Evolutionary conservation across 2,329 filamentous ascomycete species (phyloP).

Genomic region (Tolypocladium tropicale): DNA sequence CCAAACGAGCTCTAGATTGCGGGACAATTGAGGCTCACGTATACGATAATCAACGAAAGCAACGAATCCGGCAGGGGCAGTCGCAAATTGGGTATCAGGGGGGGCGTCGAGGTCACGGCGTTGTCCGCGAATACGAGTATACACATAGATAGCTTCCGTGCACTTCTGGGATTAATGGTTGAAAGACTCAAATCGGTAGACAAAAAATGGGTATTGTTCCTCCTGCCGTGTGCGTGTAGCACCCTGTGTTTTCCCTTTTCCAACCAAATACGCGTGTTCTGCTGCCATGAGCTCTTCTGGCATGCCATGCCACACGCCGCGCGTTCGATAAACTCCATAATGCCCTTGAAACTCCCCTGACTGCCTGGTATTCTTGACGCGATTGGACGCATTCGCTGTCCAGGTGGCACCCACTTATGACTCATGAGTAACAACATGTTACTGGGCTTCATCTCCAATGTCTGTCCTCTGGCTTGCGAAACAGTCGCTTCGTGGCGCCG

Average conservation of each 20-base stretch:
- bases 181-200: background rate
- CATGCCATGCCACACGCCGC: background rate
- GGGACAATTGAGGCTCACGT: background rate
- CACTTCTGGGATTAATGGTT: background rate
- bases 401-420: background rate
- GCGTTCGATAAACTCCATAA: background rate
- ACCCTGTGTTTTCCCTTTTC: background rate
- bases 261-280: background rate
- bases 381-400: background rate
- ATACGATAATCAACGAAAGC: background rate
- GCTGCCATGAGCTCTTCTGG: background rate
- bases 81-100: background rate
- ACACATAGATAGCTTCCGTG: background rate
- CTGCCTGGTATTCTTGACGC: background rate
- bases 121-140: background rate
- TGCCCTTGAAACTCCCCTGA: background rate
- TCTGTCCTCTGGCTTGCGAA: conserved; percentile 33
- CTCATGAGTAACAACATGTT: background rate
- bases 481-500: conserved; percentile 63
- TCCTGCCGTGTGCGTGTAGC: background rate
- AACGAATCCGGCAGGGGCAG: background rate
- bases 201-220: background rate
- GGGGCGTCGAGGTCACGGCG: background rate
- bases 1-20: conserved; percentile 2
- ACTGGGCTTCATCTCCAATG: background rate